Percentiles rank a stretch among this genome's conserved stretches.
phyloP scores from a whole-genome alignment of 2,329 filamentous ascomycete species.

The Amauroascus niger region DNA sequence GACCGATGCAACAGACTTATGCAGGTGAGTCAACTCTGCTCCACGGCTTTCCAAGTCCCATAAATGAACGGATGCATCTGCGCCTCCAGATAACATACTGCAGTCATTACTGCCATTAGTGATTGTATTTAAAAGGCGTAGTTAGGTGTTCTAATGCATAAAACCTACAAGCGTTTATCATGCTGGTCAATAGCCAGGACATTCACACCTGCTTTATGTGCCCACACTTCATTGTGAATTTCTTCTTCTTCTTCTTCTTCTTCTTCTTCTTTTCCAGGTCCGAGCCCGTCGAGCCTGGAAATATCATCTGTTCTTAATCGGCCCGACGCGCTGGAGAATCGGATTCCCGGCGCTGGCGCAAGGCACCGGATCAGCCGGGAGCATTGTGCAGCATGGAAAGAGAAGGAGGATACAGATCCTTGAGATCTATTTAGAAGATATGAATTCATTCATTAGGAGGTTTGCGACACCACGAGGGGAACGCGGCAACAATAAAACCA shows the following conservation, averaged over 20 bases:
- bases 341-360: conserved; percentile 54
- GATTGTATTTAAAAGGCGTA: background rate
- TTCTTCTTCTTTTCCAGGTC: too few species aligned
- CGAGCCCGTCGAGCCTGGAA: background rate
- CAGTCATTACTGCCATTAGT: background rate
- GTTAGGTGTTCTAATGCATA: conserved; percentile 20
- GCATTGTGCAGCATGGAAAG: conserved; percentile 56
- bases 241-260: conserved; percentile 9
- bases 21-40: conserved; percentile 42
- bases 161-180: conserved; percentile 58
- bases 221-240: conserved; percentile 31
- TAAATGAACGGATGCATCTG: conserved; percentile 71
- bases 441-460: conserved; percentile 58
- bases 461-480: background rate
- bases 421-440: conserved; percentile 66
- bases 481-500: too few species aligned
- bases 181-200: conserved; percentile 71
- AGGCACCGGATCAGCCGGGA: conserved; percentile 60
- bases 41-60: conserved; percentile 69
- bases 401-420: conserved; percentile 54
- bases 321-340: conserved; percentile 54
- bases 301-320: conserved; percentile 22
- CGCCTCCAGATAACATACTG: conserved; percentile 73
- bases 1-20: conserved; percentile 43
- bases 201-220: conserved; percentile 71